Evolutionary conservation across 371 early-diverging fungal genomes (phyloP).

Genomic region (Coemansia sp.): DNA sequence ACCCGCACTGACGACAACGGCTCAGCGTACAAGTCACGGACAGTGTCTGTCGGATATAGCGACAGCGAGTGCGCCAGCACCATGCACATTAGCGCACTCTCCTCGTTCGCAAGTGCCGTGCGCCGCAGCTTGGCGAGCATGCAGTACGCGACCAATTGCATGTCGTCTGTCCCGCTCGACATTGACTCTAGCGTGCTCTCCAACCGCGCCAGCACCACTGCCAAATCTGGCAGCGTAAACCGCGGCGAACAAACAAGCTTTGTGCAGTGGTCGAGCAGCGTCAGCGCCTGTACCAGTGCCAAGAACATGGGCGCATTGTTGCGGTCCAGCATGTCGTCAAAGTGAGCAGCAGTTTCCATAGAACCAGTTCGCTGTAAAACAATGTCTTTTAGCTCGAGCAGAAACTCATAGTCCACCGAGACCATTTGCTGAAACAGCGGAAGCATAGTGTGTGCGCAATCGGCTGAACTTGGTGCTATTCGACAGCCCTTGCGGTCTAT

Average conservation of each 20-base stretch:
- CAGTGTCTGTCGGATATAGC: not conserved
- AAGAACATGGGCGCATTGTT: slow-evolving; percentile 21
- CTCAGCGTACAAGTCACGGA: not conserved
- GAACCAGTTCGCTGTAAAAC: not conserved
- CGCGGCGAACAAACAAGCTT: not conserved
- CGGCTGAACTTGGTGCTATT: not conserved
- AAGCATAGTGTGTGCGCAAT: not conserved
- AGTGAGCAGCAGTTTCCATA: not conserved
- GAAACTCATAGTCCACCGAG: slow-evolving; percentile 19
- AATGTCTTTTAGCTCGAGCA: slow-evolving; percentile 11
- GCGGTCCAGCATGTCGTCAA: slow-evolving; percentile 20
- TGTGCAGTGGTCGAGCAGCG: not conserved
- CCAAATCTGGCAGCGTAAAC: slow-evolving; percentile 12
- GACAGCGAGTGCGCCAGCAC: slow-evolving; percentile 22
- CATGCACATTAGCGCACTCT: not conserved
- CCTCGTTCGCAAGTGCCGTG: no score
- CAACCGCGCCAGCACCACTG: slow-evolving; percentile 18
- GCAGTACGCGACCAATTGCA: slow-evolving; percentile 5
- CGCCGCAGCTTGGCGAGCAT: slow-evolving; percentile 5
- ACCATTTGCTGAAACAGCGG: slow-evolving; percentile 24
- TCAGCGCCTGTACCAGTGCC: slow-evolving; percentile 26
- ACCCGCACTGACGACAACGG: slow-evolving; percentile 5
- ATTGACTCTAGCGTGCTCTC: slow-evolving; percentile 15
- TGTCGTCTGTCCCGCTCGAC: slow-evolving; percentile 8
- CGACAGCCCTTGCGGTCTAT: not conserved